Conservation (phyloP, 2,329 filamentous ascomycete genomes). For the Aspergillus carbonarius region DNA sequence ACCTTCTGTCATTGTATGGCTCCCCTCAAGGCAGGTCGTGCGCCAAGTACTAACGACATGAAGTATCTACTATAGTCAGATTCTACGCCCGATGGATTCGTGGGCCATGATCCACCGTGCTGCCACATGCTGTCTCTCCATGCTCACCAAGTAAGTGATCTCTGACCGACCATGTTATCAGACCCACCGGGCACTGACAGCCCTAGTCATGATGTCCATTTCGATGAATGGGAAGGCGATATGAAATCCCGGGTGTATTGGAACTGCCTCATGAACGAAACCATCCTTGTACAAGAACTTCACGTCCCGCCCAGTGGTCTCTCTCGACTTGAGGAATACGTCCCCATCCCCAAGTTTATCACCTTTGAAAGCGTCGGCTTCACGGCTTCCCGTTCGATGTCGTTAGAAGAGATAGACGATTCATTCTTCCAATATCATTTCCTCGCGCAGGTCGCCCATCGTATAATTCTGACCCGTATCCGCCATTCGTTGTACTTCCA, state of each 20-base stretch:
- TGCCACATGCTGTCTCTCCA: conserved; percentile 50
- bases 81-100: conserved; percentile 54
- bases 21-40: not conserved
- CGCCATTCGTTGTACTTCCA: conserved; percentile 53
- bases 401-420: conserved; percentile 48
- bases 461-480: conserved; percentile 56
- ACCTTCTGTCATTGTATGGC: conserved; percentile 49
- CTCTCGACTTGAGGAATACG: conserved; percentile 52
- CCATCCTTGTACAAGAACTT: conserved; percentile 56
- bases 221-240: conserved; percentile 55
- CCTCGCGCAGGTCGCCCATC: conserved; percentile 56
- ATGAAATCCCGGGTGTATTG: conserved; percentile 58
- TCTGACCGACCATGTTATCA: not conserved
- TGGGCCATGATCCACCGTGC: conserved; percentile 56
- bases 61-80: conserved; percentile 52
- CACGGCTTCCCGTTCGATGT: conserved; percentile 29
- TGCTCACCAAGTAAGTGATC: conserved; percentile 44
- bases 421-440: conserved; percentile 59
- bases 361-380: conserved; percentile 41
- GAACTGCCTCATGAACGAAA: conserved; percentile 58
- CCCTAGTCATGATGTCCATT: conserved; percentile 39
- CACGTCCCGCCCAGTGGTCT: conserved; percentile 54
- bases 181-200: not conserved
- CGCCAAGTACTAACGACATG: not conserved
- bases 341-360: conserved; percentile 56